A percentile compares a stretch with the other conserved stretches of the same genome.
phyloP scores from a whole-genome alignment of 345 rosid genomes.

The Hypericum androsaemum region DNA sequence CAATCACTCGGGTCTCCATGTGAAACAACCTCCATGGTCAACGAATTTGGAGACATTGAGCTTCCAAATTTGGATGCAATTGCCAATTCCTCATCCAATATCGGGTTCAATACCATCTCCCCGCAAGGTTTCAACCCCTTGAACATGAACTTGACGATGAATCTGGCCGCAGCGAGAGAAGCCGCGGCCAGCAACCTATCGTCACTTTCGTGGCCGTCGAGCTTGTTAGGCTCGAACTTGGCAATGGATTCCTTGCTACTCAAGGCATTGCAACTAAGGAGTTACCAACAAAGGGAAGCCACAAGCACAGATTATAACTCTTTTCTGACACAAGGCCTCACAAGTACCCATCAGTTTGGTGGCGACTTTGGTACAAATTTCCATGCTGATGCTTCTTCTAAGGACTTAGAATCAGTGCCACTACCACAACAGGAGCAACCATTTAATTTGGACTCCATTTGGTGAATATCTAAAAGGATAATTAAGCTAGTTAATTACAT shows the following conservation, averaged over 20 bases:
- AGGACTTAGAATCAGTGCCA: slow-evolving; percentile 25
- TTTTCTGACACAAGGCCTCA: slow-evolving; percentile 24
- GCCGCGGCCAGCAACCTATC: slow-evolving; percentile 19
- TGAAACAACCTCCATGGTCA: slow-evolving; percentile 59
- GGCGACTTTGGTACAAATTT: slow-evolving; percentile 25
- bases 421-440: slow-evolving; percentile 56
- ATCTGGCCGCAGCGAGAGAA: slow-evolving; percentile 30
- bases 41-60: slow-evolving; percentile 65
- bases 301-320: slow-evolving; percentile 24
- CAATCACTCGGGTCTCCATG: slow-evolving; percentile 70
- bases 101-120: slow-evolving; percentile 5
- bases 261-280: slow-evolving; percentile 73
- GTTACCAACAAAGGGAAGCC: slow-evolving; percentile 41
- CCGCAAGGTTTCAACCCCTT: slow-evolving; percentile 11
- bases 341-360: slow-evolving; percentile 10
- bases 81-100: too few species aligned
- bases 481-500: too few species aligned
- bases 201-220: slow-evolving; percentile 46
- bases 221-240: slow-evolving; percentile 47
- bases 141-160: slow-evolving; percentile 24
- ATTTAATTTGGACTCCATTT: slow-evolving; percentile 68
- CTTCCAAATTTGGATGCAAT: slow-evolving; percentile 30
- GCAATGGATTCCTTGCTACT: slow-evolving; percentile 74
- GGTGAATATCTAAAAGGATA: slow-evolving; percentile 32
- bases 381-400: slow-evolving; percentile 51